A percentile compares a stretch with the other conserved stretches of the same genome.
Conservation (phyloP, 192 early-diverging fungal species). For the Rhizoclosmatium sp. region DNA sequence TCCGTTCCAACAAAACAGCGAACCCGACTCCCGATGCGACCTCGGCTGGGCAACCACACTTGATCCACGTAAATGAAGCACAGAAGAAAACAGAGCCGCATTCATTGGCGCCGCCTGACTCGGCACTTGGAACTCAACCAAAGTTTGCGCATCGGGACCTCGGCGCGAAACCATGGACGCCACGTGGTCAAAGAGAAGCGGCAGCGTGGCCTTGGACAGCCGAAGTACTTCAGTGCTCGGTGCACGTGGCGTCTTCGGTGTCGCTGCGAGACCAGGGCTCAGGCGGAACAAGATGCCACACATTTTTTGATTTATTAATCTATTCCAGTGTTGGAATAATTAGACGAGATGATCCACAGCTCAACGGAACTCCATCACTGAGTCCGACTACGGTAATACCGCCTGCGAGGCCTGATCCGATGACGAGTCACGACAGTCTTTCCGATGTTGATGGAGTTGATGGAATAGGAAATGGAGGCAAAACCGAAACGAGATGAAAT, state of each 20-base stretch:
- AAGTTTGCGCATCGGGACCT: background rate
- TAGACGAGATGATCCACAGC: too few relatives aligned
- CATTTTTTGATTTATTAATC: slow-evolving; percentile 22
- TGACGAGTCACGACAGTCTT: too few relatives aligned
- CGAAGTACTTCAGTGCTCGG: background rate
- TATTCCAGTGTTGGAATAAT: too few relatives aligned
- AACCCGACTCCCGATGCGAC: background rate
- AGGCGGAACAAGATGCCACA: slow-evolving; percentile 39
- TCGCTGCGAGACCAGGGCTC: background rate
- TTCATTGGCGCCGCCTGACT: background rate
- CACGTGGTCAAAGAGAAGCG: background rate
- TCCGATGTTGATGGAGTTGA: too few relatives aligned
- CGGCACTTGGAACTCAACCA: background rate
- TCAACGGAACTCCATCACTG: too few relatives aligned
- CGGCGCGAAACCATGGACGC: background rate
- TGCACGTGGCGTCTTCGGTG: background rate
- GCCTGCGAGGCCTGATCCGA: too few relatives aligned
- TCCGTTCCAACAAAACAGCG: slow-evolving; percentile 70
- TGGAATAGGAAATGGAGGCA: too few relatives aligned
- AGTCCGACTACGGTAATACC: too few relatives aligned
- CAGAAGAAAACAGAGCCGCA: slow-evolving; percentile 26
- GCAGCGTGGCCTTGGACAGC: background rate
- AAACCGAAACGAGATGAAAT: too few relatives aligned
- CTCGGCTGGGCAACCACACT: slow-evolving; percentile 44
- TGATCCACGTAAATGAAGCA: slow-evolving; percentile 47